Percentiles rank a stretch among this genome's conserved stretches.
phyloP scores from a whole-genome alignment of 768 basidiomycete genomes.

The Boletellus sp. region DNA sequence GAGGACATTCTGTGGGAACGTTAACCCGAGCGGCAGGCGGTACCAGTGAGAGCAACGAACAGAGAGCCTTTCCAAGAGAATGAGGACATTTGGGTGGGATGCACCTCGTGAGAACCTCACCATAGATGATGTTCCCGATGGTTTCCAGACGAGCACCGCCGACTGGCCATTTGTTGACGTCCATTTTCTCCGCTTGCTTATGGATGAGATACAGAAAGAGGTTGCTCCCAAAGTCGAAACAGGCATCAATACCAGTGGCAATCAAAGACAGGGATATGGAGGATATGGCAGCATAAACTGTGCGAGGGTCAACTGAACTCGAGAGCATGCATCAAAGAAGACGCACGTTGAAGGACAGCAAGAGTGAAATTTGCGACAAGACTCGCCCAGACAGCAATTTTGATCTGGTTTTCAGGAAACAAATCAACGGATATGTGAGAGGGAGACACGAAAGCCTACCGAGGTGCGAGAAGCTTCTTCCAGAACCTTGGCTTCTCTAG shows the following conservation, averaged over 20 bases:
- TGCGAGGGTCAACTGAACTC: neutral
- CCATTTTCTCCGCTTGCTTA: slow-evolving; percentile 63
- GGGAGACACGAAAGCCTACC: slow-evolving; percentile 37
- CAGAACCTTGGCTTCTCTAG: slow-evolving; percentile 70
- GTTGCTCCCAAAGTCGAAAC: slow-evolving; percentile 83
- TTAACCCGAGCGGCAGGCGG: neutral
- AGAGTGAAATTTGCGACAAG: slow-evolving; percentile 73
- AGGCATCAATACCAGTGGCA: slow-evolving; percentile 85
- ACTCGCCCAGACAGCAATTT: slow-evolving; percentile 83
- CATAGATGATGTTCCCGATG: slow-evolving; percentile 86
- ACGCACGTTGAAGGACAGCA: slow-evolving; percentile 64
- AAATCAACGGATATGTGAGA: neutral
- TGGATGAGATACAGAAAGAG: slow-evolving; percentile 79
- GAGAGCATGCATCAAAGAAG: neutral
- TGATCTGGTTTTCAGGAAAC: slow-evolving; percentile 50
- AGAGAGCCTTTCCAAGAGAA: slow-evolving; percentile 40
- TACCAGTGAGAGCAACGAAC: slow-evolving; percentile 27
- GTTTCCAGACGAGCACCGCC: slow-evolving; percentile 88
- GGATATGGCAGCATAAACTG: slow-evolving; percentile 91
- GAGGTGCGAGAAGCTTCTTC: slow-evolving; percentile 64
- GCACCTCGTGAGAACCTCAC: slow-evolving; percentile 31
- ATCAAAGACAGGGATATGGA: slow-evolving; percentile 81
- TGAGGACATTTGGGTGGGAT: slow-evolving; percentile 1
- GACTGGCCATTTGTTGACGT: slow-evolving; percentile 87
- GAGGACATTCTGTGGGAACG: slow-evolving; percentile 67